Base-by-base conservation (phyloP, 2,329 filamentous ascomycete genomes). In the Aspergillus hiratsukae region DNA sequence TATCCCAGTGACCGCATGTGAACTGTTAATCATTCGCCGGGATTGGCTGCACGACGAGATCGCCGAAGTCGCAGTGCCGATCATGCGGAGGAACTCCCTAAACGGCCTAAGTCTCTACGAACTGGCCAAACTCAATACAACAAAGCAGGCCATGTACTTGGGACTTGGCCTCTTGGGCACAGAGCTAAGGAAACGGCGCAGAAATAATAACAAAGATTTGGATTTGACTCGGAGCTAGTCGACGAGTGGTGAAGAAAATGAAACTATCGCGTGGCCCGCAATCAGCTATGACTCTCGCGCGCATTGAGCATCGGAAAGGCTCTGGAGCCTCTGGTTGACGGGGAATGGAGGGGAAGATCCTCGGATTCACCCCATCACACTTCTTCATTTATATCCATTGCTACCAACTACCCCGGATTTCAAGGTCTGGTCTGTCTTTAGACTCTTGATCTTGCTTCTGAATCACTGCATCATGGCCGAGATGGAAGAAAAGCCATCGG, bases 401-500 rank as follows among this genome's bases (percentile, higher is more conserved):
- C 28, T 43, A 49, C 49, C 51, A 14, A 21, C 48, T 51, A 54
- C 46, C 52, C 51, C 52, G 28, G 37, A 31, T 52, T 43, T 29
- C 40, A 4, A n/a, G 31, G 28, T 49, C 40, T 41, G 17, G 29
- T 29, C 49, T 37, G 19, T 21, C 49, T 51, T 51, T 9, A 29
- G 27, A 35, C n/a, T 31, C 27, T 35, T 14, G 19, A 28, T 21
- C n/a, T 23, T 23, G 23, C 23, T 23, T 29, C 43, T 17, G 27
- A 23, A 35, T 43, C 46, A 29, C 48, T 52, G 54, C 53, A 64
- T 52, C 40, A 69, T 70, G 64, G 63, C 53, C 55, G 63, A 46
- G 43, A 52, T 50, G 51, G 65, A 62, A 49, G 66, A 67, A 59
- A 66, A 66, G 35, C 62, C n/a, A n/a, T n/a, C n/a, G n/a, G n/a